Conservation (phyloP, 2,329 filamentous ascomycete genomes). For the Colletotrichum phormii region DNA sequence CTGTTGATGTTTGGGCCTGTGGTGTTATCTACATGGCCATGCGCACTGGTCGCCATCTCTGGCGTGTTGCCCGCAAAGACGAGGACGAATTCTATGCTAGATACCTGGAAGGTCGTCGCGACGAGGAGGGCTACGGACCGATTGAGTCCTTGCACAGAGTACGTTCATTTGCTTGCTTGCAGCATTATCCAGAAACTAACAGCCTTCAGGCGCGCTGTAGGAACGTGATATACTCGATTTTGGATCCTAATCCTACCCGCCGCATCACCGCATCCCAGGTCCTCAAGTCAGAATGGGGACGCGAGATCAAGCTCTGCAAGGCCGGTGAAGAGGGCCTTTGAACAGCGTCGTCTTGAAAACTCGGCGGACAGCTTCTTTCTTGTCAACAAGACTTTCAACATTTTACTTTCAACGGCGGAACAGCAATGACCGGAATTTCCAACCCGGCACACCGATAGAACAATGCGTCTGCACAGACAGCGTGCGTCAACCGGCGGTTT, state of each 20-base stretch:
- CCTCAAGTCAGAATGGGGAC: conserved; percentile 97
- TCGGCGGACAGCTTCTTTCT: background rate
- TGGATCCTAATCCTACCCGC: conserved; percentile 92
- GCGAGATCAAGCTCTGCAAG: conserved; percentile 96
- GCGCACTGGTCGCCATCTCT: conserved; percentile 94
- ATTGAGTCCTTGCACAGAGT: conserved; percentile 96
- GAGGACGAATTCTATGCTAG: conserved; percentile 98
- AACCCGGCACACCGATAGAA: conserved; percentile 22
- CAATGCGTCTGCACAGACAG: conserved; percentile 18
- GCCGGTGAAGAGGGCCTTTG: conserved; percentile 95
- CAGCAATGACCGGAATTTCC: conserved; percentile 2
- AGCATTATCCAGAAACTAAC: conserved; percentile 7
- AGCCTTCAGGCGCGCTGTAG: conserved; percentile 84
- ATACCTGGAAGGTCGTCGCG: conserved; percentile 91
- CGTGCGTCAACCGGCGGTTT: conserved; percentile 25
- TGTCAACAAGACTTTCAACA: background rate
- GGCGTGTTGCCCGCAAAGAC: conserved; percentile 96
- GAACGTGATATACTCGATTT: conserved; percentile 98
- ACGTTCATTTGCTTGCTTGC: conserved; percentile 55
- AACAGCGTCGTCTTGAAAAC: conserved; percentile 34
- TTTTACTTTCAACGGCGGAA: conserved; percentile 16
- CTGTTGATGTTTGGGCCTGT: conserved; percentile 98
- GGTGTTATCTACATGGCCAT: conserved; percentile 99
- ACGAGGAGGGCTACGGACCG: conserved; percentile 95
- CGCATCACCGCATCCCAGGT: conserved; percentile 97